Evolutionary conservation across 2,329 filamentous ascomycete species (phyloP).

Genomic region (Colletotrichum camelliae): DNA sequence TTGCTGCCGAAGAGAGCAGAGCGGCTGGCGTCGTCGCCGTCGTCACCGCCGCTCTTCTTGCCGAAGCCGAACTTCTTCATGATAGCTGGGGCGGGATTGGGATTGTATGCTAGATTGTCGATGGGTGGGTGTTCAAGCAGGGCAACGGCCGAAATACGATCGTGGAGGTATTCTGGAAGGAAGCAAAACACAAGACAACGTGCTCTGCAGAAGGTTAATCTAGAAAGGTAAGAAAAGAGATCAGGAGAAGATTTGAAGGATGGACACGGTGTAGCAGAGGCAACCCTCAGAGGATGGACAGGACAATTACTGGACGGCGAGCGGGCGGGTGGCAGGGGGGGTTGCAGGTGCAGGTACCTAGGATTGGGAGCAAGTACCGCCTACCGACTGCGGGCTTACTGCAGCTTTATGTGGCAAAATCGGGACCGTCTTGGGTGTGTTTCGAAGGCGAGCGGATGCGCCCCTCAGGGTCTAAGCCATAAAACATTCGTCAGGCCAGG

Average conservation of each 20-base stretch:
- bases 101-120: not conserved
- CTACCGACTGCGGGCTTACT: not conserved
- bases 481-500: conserved; percentile 21
- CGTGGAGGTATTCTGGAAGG: not conserved
- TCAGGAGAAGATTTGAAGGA: not conserved
- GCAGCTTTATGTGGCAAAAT: conserved; percentile 24
- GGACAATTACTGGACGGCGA: not conserved
- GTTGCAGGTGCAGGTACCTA: not conserved
- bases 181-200: conserved; percentile 5
- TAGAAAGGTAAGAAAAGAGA: not conserved
- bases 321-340: not conserved
- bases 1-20: conserved; percentile 60
- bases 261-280: not conserved
- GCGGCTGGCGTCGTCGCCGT: conserved; percentile 55
- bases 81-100: conserved; percentile 19
- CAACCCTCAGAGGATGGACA: not conserved
- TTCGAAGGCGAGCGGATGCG: conserved; percentile 23
- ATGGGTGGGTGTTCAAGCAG: not conserved
- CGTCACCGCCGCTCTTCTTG: conserved; percentile 62
- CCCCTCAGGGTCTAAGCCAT: conserved; percentile 23
- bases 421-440: conserved; percentile 25
- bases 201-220: conserved; percentile 7
- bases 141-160: not conserved
- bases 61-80: conserved; percentile 69
- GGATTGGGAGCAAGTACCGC: not conserved